A percentile compares a stretch with the other conserved stretches of the same genome.
phyloP scores from a whole-genome alignment of 257 asterid genomes.

The Gynochthodes officinalis region DNA sequence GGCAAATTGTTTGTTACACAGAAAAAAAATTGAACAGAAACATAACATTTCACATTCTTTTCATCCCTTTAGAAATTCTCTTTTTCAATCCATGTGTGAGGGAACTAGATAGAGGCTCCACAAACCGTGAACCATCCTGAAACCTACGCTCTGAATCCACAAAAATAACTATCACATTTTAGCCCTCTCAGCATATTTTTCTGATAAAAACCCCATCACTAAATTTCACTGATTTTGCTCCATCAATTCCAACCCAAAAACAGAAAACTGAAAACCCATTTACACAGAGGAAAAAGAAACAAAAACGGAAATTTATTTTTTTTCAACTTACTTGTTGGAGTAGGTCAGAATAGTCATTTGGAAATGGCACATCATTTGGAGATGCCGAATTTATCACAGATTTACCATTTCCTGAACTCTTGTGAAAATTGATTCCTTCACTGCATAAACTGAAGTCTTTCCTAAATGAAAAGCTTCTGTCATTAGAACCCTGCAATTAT shows the following conservation, averaged over 20 bases:
- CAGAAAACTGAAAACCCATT: not conserved
- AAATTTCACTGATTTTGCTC: not conserved
- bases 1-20: not conserved
- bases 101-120: not conserved
- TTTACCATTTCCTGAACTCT: slow-evolving; percentile 30
- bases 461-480: slow-evolving; percentile 27
- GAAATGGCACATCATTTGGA: slow-evolving; percentile 53
- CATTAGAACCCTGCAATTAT: slow-evolving; percentile 33
- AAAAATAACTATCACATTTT: too few relatives aligned
- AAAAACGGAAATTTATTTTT: not conserved
- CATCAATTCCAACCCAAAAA: not conserved
- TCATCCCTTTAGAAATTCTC: too few relatives aligned
- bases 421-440: slow-evolving; percentile 14
- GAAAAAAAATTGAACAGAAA: not conserved
- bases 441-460: slow-evolving; percentile 18
- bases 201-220: not conserved
- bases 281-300: not conserved
- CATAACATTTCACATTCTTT: not conserved
- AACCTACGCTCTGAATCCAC: not conserved
- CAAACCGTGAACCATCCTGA: not conserved
- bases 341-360: slow-evolving; percentile 67
- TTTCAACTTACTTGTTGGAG: slow-evolving; percentile 54
- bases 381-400: slow-evolving; percentile 33
- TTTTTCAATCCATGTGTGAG: not conserved
- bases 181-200: not conserved